These are phyloP conservation scores for Thermothielavioides terrestris DNA, from an alignment of 495 filamentous ascomycete species.

Conservation along the genomic window DNA sequence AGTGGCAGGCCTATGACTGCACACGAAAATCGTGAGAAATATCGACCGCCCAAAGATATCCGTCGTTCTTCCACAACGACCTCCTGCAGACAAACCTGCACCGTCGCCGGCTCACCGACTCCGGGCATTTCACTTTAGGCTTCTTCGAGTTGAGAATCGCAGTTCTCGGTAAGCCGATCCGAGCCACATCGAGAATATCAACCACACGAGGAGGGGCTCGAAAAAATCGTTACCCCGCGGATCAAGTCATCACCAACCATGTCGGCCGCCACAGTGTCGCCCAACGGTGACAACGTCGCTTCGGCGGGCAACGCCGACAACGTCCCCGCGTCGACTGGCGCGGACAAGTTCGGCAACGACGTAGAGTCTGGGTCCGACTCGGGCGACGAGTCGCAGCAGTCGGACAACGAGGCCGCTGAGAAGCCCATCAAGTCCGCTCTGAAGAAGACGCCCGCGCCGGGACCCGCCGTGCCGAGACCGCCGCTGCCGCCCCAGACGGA, in stretches of 20 bases:
- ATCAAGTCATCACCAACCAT: conserved; percentile 19
- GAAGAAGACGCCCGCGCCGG: conserved; percentile 37
- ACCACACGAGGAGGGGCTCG: conserved; percentile 7
- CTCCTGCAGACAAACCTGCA: conserved; percentile 5
- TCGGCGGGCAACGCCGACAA: conserved; percentile 40
- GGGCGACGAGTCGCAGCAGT: conserved; percentile 30
- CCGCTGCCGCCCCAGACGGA: conserved; percentile 81
- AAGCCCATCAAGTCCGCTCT: conserved; percentile 37
- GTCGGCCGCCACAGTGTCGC: too few species aligned
- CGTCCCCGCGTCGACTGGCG: too few species aligned
- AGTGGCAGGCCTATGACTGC: conserved; percentile 19
- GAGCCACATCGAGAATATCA: neutral
- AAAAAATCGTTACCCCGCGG: conserved; percentile 23
- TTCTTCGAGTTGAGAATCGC: neutral
- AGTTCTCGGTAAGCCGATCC: neutral
- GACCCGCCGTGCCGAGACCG: conserved; percentile 38
- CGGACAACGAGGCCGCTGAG: conserved; percentile 32
- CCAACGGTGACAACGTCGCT: conserved; percentile 40
- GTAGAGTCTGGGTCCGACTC: too few species aligned
- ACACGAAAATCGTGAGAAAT: conserved; percentile 29
- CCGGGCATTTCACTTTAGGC: neutral
- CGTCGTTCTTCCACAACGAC: conserved; percentile 8
- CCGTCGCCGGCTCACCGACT: neutral
- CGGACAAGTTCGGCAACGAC: too few species aligned
- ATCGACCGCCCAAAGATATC: conserved; percentile 19